Evolutionary conservation across 495 filamentous ascomycete genomes (phyloP).

Genomic region (Zalerion maritima): DNA sequence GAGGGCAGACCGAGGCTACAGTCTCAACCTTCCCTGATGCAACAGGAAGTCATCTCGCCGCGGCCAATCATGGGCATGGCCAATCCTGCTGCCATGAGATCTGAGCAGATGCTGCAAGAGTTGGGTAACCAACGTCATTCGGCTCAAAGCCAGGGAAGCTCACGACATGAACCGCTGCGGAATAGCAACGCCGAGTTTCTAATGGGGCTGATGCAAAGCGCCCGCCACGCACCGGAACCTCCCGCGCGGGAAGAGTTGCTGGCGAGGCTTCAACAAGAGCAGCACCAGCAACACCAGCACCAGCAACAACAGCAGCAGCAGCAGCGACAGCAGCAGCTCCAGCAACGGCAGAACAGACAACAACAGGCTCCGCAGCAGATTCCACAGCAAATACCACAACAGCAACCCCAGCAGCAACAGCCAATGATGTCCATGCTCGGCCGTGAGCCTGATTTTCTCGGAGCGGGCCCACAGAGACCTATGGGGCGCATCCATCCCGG

Average conservation of each 20-base stretch:
- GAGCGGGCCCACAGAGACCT: conserved; percentile 21
- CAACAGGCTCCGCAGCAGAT: conserved; percentile 20
- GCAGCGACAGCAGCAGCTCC: conserved; percentile 22
- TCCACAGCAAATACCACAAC: conserved; percentile 17
- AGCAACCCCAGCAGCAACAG: conserved; percentile 17
- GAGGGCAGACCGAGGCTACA: too few species aligned
- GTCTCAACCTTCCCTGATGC: too few species aligned
- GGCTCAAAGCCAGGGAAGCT: conserved; percentile 21
- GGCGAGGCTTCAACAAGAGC: conserved; percentile 8
- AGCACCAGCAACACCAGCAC: conserved; percentile 8
- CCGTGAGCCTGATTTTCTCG: conserved; percentile 25
- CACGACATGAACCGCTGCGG: too few species aligned
- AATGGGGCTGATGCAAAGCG: conserved; percentile 39
- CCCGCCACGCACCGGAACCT: conserved; percentile 25
- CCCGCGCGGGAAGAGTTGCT: conserved; percentile 11
- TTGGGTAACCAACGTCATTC: conserved; percentile 35
- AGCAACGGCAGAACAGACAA: conserved; percentile 23
- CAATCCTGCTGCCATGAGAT: conserved; percentile 22
- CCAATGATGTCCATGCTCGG: conserved; percentile 20
- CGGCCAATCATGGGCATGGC: too few species aligned
- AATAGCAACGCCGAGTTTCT: conserved; percentile 40
- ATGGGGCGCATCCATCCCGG: conserved; percentile 16
- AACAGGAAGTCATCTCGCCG: too few species aligned
- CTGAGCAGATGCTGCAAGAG: conserved; percentile 40
- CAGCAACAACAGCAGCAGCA: conserved; percentile 13